A percentile compares a stretch with the other conserved stretches of the same genome.
These are phyloP conservation scores for Ehretia macrophylla DNA, from an alignment of 257 asterid genomes.

Conservation along the genomic window DNA sequence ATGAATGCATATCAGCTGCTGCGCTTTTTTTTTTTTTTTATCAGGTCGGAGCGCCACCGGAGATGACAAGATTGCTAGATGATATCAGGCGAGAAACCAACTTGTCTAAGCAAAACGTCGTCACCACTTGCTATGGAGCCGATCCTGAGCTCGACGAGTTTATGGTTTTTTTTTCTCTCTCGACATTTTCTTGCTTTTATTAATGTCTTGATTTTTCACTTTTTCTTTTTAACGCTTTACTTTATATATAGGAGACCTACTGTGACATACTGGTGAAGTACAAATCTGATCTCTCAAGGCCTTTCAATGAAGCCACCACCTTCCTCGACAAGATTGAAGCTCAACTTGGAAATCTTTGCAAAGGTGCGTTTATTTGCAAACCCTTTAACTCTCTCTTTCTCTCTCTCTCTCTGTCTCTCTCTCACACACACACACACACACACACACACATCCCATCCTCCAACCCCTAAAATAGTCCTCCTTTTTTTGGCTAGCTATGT, in stretches of 20 bases:
- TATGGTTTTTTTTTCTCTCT: conserved; percentile 35
- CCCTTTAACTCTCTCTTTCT: not conserved
- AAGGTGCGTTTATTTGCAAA: conserved; percentile 29
- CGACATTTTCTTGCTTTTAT: not conserved
- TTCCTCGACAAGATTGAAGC: conserved; percentile 66
- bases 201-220: not conserved
- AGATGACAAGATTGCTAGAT: conserved; percentile 32
- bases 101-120: conserved; percentile 14
- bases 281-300: conserved; percentile 69
- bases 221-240: not conserved
- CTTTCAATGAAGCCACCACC: conserved; percentile 81
- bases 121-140: conserved; percentile 22
- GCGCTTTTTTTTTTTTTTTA: too few relatives aligned
- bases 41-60: conserved; percentile 55
- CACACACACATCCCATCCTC: too few relatives aligned
- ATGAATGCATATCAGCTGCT: not conserved
- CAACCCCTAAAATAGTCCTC: too few relatives aligned
- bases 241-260: conserved; percentile 57
- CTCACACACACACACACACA: too few relatives aligned
- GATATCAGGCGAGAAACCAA: conserved; percentile 36
- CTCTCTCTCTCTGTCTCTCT: too few relatives aligned
- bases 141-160: conserved; percentile 57
- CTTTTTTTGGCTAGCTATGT: too few relatives aligned
- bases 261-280: conserved; percentile 59
- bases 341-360: conserved; percentile 60